These are phyloP conservation scores for Aspergillus caelatus DNA, from an alignment of 2,329 filamentous ascomycete species.

Conservation along the genomic window DNA sequence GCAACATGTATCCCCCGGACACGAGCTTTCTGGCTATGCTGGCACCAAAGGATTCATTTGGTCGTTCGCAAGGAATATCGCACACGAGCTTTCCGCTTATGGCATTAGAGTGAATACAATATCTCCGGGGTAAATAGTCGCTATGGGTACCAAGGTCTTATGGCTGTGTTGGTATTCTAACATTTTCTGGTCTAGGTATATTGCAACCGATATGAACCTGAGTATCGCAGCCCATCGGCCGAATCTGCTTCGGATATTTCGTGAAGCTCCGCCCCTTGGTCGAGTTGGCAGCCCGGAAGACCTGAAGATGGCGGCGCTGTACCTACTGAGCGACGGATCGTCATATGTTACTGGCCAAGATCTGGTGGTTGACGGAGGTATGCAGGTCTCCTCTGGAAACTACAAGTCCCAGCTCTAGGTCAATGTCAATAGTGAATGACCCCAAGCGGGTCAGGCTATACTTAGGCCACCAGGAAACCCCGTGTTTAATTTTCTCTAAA, in stretches of 20 bases:
- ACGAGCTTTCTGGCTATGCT: neutral
- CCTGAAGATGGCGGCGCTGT: neutral
- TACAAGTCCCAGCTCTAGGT: neutral
- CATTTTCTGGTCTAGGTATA: neutral
- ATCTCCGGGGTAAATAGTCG: neutral
- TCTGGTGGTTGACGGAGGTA: neutral
- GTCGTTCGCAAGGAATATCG: neutral
- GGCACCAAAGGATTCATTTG: neutral
- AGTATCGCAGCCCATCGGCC: neutral
- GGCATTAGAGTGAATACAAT: neutral
- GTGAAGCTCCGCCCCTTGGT: neutral
- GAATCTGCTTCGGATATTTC: neutral
- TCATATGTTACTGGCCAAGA: neutral
- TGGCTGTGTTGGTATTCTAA: neutral
- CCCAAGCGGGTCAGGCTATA: too few relatives aligned
- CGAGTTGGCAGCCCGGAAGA: neutral
- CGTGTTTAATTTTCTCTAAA: too few relatives aligned
- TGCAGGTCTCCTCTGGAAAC: neutral
- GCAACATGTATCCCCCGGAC: neutral
- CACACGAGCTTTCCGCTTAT: neutral
- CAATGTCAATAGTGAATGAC: too few relatives aligned
- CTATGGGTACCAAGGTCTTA: too few relatives aligned
- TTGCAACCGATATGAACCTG: neutral
- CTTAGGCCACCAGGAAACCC: too few relatives aligned
- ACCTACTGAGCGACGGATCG: neutral